These are phyloP conservation scores for Asterella californica DNA, from an alignment of 225 moss, liverwort and hornwort genomes.

Conservation along the genomic window DNA sequence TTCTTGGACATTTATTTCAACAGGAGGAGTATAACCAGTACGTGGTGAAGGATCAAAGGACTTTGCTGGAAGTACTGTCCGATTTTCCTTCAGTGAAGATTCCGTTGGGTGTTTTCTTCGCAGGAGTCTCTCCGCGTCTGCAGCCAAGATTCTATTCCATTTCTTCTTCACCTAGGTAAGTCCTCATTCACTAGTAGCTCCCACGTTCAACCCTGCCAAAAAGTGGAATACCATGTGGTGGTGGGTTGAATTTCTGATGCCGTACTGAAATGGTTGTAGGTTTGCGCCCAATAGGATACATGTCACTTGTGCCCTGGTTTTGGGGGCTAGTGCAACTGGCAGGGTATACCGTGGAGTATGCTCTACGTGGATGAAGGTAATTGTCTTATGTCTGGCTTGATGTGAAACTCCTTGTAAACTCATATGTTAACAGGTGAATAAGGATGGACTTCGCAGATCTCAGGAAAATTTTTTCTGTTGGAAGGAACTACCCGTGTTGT, in stretches of 20 bases:
- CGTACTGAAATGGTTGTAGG: neutral
- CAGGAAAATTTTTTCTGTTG: too few species aligned
- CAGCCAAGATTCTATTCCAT: conserved; percentile 91
- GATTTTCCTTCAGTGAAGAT: conserved; percentile 78
- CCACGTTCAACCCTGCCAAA: neutral
- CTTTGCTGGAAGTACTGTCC: conserved; percentile 71
- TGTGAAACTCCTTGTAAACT: too few species aligned
- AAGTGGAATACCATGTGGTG: neutral
- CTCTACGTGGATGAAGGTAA: conserved; percentile 94
- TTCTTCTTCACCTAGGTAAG: conserved; percentile 80
- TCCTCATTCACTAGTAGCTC: neutral
- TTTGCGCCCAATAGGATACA: conserved; percentile 56
- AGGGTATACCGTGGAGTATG: conserved; percentile 82
- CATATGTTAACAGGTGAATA: too few species aligned
- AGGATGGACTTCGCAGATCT: too few species aligned
- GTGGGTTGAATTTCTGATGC: neutral
- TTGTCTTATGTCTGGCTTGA: neutral
- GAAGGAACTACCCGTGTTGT: neutral
- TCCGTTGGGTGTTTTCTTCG: conserved; percentile 88
- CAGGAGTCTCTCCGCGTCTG: conserved; percentile 69
- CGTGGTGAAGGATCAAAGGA: conserved; percentile 68
- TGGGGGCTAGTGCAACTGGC: conserved; percentile 63
- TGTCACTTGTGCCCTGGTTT: conserved; percentile 88
- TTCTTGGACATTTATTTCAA: neutral
- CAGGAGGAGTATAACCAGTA: conserved; percentile 80